Evolutionary conservation across 1,284 basidiomycete genomes (phyloP).

Genomic region (Fomitopsis schrenkii): DNA sequence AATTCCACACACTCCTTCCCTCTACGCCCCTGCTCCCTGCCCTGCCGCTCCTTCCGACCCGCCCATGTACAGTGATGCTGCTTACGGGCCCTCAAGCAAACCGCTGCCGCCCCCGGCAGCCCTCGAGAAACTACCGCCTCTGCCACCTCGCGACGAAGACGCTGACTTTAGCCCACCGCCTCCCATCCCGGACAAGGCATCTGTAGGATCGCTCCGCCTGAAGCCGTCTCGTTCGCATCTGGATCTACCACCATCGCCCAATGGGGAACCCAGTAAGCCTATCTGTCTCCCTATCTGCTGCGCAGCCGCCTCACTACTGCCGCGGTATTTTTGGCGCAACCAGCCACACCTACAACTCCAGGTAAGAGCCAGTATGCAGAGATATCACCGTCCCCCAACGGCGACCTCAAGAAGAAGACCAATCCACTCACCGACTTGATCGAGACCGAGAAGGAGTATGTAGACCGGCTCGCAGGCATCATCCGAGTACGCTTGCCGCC

Average conservation of each 20-base stretch:
- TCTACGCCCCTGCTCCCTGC: conserved; percentile 13
- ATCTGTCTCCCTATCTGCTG: not conserved
- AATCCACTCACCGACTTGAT: conserved; percentile 93
- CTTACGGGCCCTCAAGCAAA: conserved; percentile 19
- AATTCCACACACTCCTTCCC: conserved; percentile 6
- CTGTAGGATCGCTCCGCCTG: conserved; percentile 8
- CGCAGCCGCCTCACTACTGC: not conserved
- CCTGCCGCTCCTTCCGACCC: conserved; percentile 5
- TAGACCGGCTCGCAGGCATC: conserved; percentile 87
- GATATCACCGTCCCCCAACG: conserved; percentile 20
- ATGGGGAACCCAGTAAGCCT: not conserved
- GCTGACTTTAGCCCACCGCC: conserved; percentile 18
- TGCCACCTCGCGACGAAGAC: conserved; percentile 27
- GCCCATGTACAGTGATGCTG: conserved; percentile 21
- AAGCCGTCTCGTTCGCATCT: not conserved
- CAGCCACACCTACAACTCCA: conserved; percentile 19
- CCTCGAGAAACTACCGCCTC: conserved; percentile 33
- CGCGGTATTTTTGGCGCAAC: not conserved
- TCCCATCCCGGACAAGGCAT: conserved; percentile 33
- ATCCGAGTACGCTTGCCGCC: conserved; percentile 70
- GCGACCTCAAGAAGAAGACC: conserved; percentile 50
- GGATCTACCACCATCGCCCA: not conserved
- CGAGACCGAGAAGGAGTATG: conserved; percentile 90
- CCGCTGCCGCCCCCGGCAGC: conserved; percentile 27
- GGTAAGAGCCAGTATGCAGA: conserved; percentile 15